Conservation (phyloP, 148 eudicot species). For the Camellia japonica region DNA sequence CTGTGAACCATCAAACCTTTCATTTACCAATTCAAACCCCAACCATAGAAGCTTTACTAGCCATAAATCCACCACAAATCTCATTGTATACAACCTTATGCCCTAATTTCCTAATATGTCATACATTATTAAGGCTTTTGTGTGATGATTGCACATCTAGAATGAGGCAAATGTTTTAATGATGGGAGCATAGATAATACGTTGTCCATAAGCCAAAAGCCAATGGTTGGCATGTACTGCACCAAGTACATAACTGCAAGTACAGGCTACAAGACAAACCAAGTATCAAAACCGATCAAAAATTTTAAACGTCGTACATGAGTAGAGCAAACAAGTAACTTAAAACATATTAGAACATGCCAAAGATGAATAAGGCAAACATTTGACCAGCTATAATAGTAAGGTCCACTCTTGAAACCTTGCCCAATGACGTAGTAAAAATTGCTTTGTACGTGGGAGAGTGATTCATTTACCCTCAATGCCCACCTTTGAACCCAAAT, state of each 20-base stretch:
- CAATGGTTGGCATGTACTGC: slow-evolving; percentile 84
- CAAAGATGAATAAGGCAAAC: not conserved
- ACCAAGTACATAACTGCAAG: slow-evolving; percentile 91
- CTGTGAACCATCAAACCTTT: not conserved
- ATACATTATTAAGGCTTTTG: not conserved
- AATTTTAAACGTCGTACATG: not conserved
- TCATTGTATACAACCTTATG: not conserved
- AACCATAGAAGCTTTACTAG: not conserved
- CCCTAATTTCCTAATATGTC: not conserved
- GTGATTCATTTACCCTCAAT: no score
- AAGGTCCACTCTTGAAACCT: no score
- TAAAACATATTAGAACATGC: not conserved
- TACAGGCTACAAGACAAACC: slow-evolving; percentile 66
- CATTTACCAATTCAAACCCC: not conserved
- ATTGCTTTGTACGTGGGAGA: no score
- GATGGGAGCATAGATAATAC: slow-evolving; percentile 28
- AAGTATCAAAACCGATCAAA: slow-evolving; percentile 7
- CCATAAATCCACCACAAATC: not conserved
- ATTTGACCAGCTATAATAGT: no score
- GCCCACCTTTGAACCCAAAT: no score
- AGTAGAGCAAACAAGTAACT: not conserved
- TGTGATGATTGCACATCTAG: not conserved
- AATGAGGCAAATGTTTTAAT: not conserved
- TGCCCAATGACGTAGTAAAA: no score
- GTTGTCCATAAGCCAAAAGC: slow-evolving; percentile 95